Evolutionary conservation across 306 rosid genomes (phyloP).

Genomic region (Castanopsis chinensis): DNA sequence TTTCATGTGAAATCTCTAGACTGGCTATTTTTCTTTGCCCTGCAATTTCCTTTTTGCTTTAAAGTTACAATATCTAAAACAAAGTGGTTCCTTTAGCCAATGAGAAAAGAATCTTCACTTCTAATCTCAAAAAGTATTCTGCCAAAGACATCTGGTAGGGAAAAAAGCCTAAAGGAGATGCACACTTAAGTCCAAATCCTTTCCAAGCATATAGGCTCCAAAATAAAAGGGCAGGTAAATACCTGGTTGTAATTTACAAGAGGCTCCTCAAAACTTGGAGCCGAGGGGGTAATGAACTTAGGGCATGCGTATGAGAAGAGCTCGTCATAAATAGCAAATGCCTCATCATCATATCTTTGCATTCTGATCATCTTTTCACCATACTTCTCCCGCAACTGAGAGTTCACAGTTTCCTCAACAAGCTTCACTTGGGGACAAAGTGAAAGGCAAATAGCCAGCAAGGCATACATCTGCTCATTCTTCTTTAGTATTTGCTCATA

Average conservation of each 20-base stretch:
- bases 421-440: conserved; percentile 89
- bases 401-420: conserved; percentile 86
- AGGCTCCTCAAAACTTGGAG: conserved; percentile 95
- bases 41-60: no score
- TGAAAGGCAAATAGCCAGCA: conserved; percentile 89
- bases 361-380: conserved; percentile 96
- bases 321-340: conserved; percentile 91
- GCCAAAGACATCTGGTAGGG: background rate
- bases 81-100: background rate
- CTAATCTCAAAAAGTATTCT: background rate
- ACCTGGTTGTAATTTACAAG: conserved; percentile 95
- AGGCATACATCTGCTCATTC: conserved; percentile 98
- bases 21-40: no score
- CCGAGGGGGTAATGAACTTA: conserved; percentile 95
- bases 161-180: background rate
- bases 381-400: conserved; percentile 90
- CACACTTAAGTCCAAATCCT: background rate
- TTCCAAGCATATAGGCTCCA: background rate
- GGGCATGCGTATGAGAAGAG: conserved; percentile 99
- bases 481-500: conserved; percentile 94
- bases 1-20: background rate
- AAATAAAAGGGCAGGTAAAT: conserved; percentile 10
- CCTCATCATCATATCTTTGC: conserved; percentile 94
- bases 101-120: background rate
- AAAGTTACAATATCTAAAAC: no score